These are phyloP conservation scores for Tilletia walkeri DNA, from an alignment of 1,284 basidiomycete genomes.

Conservation along the genomic window DNA sequence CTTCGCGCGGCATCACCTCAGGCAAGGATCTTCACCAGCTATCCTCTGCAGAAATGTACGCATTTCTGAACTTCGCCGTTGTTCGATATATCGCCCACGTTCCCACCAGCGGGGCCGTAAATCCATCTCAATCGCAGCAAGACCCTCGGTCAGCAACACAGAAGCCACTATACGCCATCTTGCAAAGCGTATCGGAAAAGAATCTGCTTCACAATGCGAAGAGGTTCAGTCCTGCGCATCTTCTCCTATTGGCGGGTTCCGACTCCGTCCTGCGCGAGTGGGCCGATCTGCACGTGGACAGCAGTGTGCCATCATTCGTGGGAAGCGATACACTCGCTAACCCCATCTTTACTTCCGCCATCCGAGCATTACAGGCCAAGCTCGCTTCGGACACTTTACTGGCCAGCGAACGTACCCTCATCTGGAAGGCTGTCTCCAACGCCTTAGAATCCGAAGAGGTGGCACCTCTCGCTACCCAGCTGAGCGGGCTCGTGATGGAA, in stretches of 20 bases:
- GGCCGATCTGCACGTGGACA: not conserved
- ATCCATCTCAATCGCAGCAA: not conserved
- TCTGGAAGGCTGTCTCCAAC: not conserved
- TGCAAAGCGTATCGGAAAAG: not conserved
- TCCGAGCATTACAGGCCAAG: not conserved
- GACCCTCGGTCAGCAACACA: not conserved
- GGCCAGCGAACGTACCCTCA: not conserved
- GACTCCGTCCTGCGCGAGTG: not conserved
- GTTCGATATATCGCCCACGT: not conserved
- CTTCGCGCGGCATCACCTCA: not conserved
- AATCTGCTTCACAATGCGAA: not conserved
- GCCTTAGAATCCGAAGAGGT: not conserved
- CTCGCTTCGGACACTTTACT: not conserved
- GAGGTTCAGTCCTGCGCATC: not conserved
- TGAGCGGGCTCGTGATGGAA: not conserved
- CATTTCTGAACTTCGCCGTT: slow-evolving; percentile 7
- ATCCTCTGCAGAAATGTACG: not conserved
- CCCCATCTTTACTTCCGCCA: not conserved
- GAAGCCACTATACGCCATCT: not conserved
- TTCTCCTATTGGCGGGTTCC: not conserved
- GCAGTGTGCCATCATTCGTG: not conserved
- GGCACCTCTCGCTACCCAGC: not conserved
- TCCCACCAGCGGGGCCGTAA: not conserved
- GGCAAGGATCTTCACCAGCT: not conserved
- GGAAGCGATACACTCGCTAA: not conserved